Base-by-base conservation (phyloP, 1,139 yeast species). In the Lodderomyces beijingensis region DNA sequence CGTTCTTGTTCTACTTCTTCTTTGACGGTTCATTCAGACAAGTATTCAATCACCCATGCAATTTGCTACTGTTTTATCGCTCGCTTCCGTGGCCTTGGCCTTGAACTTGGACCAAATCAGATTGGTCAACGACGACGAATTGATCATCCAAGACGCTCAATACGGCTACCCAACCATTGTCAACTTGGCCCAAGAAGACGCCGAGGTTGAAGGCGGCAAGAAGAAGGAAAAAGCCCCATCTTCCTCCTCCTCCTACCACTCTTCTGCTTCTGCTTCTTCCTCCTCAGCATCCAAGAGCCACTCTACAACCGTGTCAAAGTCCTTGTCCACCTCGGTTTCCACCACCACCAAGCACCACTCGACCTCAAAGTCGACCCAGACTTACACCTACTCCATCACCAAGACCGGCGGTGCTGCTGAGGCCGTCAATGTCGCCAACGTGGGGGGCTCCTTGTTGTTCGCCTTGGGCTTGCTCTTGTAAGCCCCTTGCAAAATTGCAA, bases 341-440 rank as follows among this genome's bases (percentile, higher is more conserved):
- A 27, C 42, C n/a, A 27, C 33, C 9, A 39, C 43, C 11, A 14
- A 43, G 5, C 20, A 34, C 11, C 16, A 32, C 9, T 31, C 36
- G 9, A 29, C 41, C 16, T 32, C 45, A 11, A 26, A 31, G 21
- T 34, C 32, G 25, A 37, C 39, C 19, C 37, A 37, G 28, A 32
- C 48, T 29, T 27, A 35, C 14, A 43, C 46, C 22, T 40, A 40
- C 30, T 43, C 47, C 23, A 36, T 43, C 17, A 43, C 47, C 35
- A 44, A 43, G 37, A 44, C 49, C 25, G 42, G 46, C 21, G 42
- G 42, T 37, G 46, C 38, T 28, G 50, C 33, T 37, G 46, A 35
- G 28, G 31, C 40, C 10, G 39, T 35, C 30, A 38, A 35, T 15
- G 38, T 38, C 28, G 38, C 34, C 17, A 35, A 42, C 20, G 42